Conservation (phyloP, 2,329 filamentous ascomycete species). For the Calonectria hongkongensis region DNA sequence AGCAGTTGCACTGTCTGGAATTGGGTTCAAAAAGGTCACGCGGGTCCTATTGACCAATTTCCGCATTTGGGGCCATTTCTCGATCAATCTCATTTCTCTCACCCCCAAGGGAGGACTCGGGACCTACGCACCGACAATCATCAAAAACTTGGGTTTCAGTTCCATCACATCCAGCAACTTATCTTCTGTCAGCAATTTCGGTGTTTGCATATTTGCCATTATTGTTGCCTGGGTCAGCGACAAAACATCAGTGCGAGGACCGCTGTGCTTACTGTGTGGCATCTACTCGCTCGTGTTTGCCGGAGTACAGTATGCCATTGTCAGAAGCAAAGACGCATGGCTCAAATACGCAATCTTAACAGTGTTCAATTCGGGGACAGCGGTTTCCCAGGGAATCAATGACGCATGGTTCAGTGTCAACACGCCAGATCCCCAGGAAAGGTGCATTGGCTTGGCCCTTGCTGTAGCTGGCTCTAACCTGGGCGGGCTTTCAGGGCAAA, state of each 20-base stretch:
- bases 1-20: slow-evolving; percentile 22
- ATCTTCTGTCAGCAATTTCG: slow-evolving; percentile 41
- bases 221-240: slow-evolving; percentile 30
- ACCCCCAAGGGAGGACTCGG: slow-evolving; percentile 40
- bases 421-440: slow-evolving; percentile 31
- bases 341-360: slow-evolving; percentile 31
- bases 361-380: slow-evolving; percentile 33
- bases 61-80: slow-evolving; percentile 40
- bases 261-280: slow-evolving; percentile 16
- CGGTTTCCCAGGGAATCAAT: slow-evolving; percentile 34
- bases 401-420: slow-evolving; percentile 38
- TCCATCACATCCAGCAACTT: slow-evolving; percentile 40
- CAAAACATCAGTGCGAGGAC: slow-evolving; percentile 23
- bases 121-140: slow-evolving; percentile 41
- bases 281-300: slow-evolving; percentile 33
- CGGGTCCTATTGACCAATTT: slow-evolving; percentile 17
- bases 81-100: slow-evolving; percentile 42
- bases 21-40: slow-evolving; percentile 19
- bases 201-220: slow-evolving; percentile 34
- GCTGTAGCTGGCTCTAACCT: slow-evolving; percentile 35
- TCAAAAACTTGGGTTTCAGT: slow-evolving; percentile 45
- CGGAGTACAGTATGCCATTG: slow-evolving; percentile 28
- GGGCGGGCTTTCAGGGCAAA: slow-evolving; percentile 33
- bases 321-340: slow-evolving; percentile 23
- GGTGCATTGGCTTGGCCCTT: slow-evolving; percentile 30